phyloP scores from a whole-genome alignment of 2,329 filamentous ascomycete genomes.

The Epichloe festucae region DNA sequence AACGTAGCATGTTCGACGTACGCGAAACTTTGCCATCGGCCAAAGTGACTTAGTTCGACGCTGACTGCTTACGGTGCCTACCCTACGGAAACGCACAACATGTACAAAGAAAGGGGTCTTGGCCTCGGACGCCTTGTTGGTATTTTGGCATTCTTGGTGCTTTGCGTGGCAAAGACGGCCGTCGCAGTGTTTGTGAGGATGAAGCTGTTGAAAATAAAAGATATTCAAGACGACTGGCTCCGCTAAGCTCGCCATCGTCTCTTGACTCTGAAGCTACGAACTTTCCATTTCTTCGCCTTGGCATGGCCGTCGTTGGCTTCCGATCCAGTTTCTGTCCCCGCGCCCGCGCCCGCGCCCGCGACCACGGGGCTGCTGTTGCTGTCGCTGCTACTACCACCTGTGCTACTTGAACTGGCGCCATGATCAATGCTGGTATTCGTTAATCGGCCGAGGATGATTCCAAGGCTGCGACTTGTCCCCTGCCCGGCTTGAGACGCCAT shows the following conservation, averaged over 20 bases:
- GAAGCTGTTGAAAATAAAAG: background rate
- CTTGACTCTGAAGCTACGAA: conserved; percentile 3
- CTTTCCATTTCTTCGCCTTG: conserved; percentile 3
- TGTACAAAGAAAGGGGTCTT: no score
- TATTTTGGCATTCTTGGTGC: no score
- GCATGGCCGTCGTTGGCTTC: background rate
- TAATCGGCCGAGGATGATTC: conserved; percentile 8
- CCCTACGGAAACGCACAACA: no score
- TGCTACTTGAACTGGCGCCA: conserved; percentile 7
- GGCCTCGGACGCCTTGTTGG: no score
- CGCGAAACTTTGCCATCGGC: no score
- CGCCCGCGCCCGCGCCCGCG: conserved; percentile 1
- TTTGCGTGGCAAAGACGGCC: no score
- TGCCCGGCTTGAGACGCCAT: conserved; percentile 11
- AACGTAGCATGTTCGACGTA: no score
- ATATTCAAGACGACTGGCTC: background rate
- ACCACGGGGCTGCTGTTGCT: background rate
- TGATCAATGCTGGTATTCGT: background rate
- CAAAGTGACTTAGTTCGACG: no score
- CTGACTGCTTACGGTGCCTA: no score
- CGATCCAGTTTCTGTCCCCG: conserved; percentile 2
- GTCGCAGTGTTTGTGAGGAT: no score
- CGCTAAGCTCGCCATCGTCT: conserved; percentile 6
- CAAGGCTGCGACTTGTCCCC: conserved; percentile 10
- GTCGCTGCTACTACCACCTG: conserved; percentile 5